These are phyloP conservation scores for Diaporthe velutina DNA, from an alignment of 2,329 filamentous ascomycete species.

Conservation along the genomic window DNA sequence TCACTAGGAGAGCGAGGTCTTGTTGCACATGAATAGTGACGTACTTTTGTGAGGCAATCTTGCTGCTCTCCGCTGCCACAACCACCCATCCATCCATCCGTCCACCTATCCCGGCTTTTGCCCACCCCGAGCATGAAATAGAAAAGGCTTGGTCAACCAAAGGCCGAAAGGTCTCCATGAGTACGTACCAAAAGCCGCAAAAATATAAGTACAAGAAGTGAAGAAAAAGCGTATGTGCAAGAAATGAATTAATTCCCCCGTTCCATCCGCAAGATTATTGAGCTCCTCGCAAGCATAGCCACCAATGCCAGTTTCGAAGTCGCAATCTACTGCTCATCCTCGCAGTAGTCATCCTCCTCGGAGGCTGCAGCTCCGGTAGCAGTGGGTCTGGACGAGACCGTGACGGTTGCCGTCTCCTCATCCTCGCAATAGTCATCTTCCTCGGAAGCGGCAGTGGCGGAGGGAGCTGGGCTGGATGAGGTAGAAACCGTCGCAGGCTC, in stretches of 20 bases:
- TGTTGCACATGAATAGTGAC: neutral
- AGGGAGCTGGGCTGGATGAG: neutral
- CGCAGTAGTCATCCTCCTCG: conserved; percentile 21
- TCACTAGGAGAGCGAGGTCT: neutral
- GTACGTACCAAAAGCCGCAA: too few relatives aligned
- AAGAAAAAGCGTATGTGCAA: neutral
- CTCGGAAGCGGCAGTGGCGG: neutral
- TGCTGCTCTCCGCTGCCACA: neutral
- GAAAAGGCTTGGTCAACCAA: neutral
- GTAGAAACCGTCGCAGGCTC: neutral
- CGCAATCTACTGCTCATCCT: conserved; percentile 1
- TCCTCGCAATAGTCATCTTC: neutral
- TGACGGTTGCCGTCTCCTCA: neutral
- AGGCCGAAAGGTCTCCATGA: neutral
- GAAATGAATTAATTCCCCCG: neutral
- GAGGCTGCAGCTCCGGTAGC: neutral
- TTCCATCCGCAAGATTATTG: neutral
- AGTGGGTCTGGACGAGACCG: neutral
- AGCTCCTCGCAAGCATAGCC: neutral
- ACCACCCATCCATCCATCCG: neutral
- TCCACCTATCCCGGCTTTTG: neutral
- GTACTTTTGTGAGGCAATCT: neutral
- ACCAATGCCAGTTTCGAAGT: neutral
- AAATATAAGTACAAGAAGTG: neutral
- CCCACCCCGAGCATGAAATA: neutral